A percentile compares a stretch with the other conserved stretches of the same genome.
These are phyloP conservation scores for Ceriops tagal DNA, from an alignment of 345 rosid species.

Conservation along the genomic window DNA sequence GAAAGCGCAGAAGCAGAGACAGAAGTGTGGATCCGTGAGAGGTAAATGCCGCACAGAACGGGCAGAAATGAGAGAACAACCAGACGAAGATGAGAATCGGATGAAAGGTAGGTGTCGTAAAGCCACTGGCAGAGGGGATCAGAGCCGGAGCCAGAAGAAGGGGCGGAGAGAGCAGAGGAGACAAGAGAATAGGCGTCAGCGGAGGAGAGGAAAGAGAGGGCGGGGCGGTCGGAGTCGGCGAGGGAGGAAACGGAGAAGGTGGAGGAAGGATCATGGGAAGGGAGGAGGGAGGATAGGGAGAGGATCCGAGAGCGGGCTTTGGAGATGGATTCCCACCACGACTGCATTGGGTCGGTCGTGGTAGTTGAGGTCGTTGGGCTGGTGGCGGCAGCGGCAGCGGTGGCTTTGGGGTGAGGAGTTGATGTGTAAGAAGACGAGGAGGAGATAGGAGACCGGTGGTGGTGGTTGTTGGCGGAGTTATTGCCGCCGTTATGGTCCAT, in stretches of 20 bases:
- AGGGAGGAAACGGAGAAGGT: slow-evolving; percentile 61
- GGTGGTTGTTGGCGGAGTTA: not conserved
- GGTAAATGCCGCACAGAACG: slow-evolving; percentile 59
- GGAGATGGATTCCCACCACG: slow-evolving; percentile 98
- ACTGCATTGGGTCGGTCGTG: slow-evolving; percentile 40
- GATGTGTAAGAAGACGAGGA: slow-evolving; percentile 9
- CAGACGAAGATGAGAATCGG: slow-evolving; percentile 83
- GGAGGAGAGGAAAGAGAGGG: slow-evolving; percentile 82
- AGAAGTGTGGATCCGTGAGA: slow-evolving; percentile 71
- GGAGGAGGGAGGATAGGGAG: slow-evolving; percentile 62
- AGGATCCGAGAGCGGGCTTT: slow-evolving; percentile 81
- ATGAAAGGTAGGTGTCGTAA: slow-evolving; percentile 76
- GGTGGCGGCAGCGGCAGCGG: too few species aligned
- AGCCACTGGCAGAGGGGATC: slow-evolving; percentile 97
- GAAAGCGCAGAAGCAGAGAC: slow-evolving; percentile 45
- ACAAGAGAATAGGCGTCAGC: slow-evolving; percentile 55
- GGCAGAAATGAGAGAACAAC: slow-evolving; percentile 84
- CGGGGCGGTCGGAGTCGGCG: slow-evolving; percentile 91
- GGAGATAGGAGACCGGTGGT: slow-evolving; percentile 3
- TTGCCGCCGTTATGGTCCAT: slow-evolving; percentile 15
- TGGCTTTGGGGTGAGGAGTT: not conserved
- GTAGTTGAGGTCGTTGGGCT: not conserved
- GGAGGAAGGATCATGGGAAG: slow-evolving; percentile 22
- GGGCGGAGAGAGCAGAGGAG: slow-evolving; percentile 44
- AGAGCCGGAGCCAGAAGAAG: slow-evolving; percentile 76